These are phyloP conservation scores for Cyclospora cayetanensis DNA, from an alignment of 169 alveolate species.

Conservation along the genomic window DNA sequence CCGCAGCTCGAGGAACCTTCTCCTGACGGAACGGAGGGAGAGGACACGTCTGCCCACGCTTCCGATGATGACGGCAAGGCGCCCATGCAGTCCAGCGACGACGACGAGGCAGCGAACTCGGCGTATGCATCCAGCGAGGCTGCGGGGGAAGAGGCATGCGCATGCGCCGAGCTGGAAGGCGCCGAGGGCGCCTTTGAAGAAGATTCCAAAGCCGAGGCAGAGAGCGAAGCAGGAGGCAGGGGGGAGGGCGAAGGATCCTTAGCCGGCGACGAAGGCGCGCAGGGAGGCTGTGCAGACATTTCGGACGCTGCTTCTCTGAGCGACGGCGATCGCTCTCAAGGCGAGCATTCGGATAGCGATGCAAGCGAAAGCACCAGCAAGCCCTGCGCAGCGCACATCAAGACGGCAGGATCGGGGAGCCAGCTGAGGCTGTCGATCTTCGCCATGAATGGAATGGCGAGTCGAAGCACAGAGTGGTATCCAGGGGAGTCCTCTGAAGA, in stretches of 20 bases:
- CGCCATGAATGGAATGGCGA: slow-evolving; percentile 33
- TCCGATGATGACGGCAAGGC: slow-evolving; percentile 17
- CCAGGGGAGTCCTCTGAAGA: not conserved
- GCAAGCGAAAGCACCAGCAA: not conserved
- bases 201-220: not conserved
- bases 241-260: slow-evolving; percentile 4
- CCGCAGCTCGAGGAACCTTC: too few species aligned
- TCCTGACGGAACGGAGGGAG: slow-evolving; percentile 7
- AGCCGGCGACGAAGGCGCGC: slow-evolving; percentile 43
- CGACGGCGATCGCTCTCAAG: slow-evolving; percentile 53
- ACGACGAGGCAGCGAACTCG: slow-evolving; percentile 3
- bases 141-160: slow-evolving; percentile 34
- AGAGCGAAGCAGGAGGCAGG: slow-evolving; percentile 1
- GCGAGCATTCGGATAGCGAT: slow-evolving; percentile 10
- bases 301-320: slow-evolving; percentile 31
- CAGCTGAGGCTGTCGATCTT: slow-evolving; percentile 20
- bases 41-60: slow-evolving; percentile 55
- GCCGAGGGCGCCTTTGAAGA: not conserved
- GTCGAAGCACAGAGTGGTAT: slow-evolving; percentile 52
- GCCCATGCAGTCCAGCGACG: slow-evolving; percentile 39
- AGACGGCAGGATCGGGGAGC: not conserved
- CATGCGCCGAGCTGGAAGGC: not conserved
- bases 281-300: not conserved
- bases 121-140: slow-evolving; percentile 2
- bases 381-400: not conserved